Conservation (phyloP, 2,329 filamentous ascomycete species). For the Plectosphaerella plurivora region DNA sequence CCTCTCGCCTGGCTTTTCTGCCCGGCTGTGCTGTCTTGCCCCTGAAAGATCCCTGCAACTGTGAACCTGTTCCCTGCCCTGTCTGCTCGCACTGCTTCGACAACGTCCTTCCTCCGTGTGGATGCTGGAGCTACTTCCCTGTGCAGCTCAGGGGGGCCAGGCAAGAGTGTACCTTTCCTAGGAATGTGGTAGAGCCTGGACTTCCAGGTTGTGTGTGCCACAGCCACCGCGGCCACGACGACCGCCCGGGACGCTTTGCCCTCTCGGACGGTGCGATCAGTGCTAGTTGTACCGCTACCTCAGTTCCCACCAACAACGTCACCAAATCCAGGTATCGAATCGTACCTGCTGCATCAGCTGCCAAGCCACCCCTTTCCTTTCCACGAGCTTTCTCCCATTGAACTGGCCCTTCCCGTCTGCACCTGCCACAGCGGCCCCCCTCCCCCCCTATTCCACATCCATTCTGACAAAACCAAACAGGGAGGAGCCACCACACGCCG, state of each 20-base stretch:
- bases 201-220: neutral
- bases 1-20: neutral
- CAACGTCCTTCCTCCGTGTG: too few species aligned
- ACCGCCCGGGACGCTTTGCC: too few species aligned
- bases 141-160: neutral
- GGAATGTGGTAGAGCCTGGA: neutral
- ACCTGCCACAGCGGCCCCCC: neutral
- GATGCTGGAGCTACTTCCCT: too few species aligned
- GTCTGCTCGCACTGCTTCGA: neutral
- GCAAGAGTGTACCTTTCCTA: slow-evolving; percentile 1
- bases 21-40: neutral
- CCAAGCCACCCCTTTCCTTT: neutral
- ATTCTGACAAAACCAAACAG: neutral
- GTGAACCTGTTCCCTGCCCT: neutral
- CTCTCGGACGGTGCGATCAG: too few species aligned
- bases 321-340: neutral
- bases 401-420: too few species aligned
- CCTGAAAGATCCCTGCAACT: neutral
- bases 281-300: too few species aligned
- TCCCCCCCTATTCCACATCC: neutral
- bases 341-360: neutral
- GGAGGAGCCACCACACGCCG: neutral
- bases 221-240: too few species aligned
- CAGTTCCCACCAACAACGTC: too few species aligned
- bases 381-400: neutral